A percentile compares a stretch with the other conserved stretches of the same genome.
phyloP scores from a whole-genome alignment of 2,329 filamentous ascomycete genomes.

The Tolypocladium tropicale region DNA sequence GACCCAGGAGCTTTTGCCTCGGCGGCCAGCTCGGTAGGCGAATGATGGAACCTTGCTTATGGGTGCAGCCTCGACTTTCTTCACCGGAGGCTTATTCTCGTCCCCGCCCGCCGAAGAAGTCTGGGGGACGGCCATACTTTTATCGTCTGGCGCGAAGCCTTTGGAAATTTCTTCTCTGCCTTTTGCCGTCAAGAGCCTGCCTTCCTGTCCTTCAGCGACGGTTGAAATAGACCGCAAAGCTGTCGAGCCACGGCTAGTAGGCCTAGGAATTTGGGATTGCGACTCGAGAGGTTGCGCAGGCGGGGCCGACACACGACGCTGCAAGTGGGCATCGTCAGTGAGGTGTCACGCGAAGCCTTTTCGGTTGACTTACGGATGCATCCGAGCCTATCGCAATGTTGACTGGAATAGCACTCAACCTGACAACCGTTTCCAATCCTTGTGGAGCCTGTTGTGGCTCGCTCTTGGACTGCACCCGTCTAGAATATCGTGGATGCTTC shows the following conservation, averaged over 20 bases:
- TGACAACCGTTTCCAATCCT: constrained; percentile 8
- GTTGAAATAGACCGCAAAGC: constrained; percentile 3
- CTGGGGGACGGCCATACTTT: background rate
- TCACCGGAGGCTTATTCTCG: constrained; percentile 7
- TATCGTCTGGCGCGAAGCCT: background rate
- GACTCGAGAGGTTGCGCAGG: constrained; percentile 4
- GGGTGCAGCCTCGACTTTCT: background rate
- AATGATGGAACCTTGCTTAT: constrained; percentile 1
- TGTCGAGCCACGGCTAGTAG: constrained; percentile 5
- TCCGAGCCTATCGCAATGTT: background rate
- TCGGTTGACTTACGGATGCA: constrained; percentile 4
- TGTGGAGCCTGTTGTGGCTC: constrained; percentile 24
- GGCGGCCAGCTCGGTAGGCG: constrained; percentile 12
- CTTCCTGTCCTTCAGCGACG: constrained; percentile 1
- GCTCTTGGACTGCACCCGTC: constrained; percentile 37
- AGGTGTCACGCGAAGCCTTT: background rate
- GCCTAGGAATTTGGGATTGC: constrained; percentile 15
- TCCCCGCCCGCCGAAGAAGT: background rate
- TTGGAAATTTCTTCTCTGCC: background rate
- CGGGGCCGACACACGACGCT: constrained; percentile 18
- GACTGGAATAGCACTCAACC: background rate
- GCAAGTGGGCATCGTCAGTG: background rate
- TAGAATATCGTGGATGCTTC: constrained; percentile 28
- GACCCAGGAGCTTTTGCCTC: constrained; percentile 13
- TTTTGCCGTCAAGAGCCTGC: background rate